Base-by-base conservation (phyloP, 495 filamentous ascomycete species). In the Rhizodiscina lignyota region DNA sequence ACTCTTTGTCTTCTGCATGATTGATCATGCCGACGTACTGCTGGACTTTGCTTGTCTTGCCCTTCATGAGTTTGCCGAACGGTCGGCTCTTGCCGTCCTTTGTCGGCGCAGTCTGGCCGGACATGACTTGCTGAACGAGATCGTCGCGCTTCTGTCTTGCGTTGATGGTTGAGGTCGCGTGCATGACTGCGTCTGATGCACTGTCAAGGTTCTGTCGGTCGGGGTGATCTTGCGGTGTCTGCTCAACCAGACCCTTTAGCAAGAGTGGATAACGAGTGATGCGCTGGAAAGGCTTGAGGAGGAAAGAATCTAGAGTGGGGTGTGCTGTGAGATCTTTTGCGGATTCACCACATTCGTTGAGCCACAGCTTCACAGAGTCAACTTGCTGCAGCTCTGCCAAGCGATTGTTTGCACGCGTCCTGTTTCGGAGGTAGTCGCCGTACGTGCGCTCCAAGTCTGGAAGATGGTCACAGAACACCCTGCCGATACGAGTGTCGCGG, bases 281-380 rank as follows among this genome's bases (percentile, higher is more conserved):
- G 22, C 89, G 69, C 58, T 99, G 89, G 44, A 87, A 78, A 5
- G 89, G 89, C 55, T 99, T 99, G 39, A 99, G 83, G 11, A 99
- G 67, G 22, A 99, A 61, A 4, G 89, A 85, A 52, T 93, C 84
- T 33, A 99, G 58, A 49, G 91, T 77, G 91, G 91, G 96, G 3
- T 91, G 86, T 5, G 66, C 66, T 0, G 89, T 99, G 18, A 99
- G 62, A 49, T 94, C 91, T 36, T 77, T 72, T 0, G 85, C 86
- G 48, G 78, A 82, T 24, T 80, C 68, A 42, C 79, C 80, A 50
- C 89, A 99, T 53, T 94, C 89, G 38, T 78, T 74, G 21, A 94
- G 60, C 89, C 89, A 99, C 33, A 91, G 76, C 24, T 74, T 71
- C 32, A 96, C 81, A 4, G 77, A 78, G 10, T 67, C 62, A 28